Conservation (phyloP, 78 protist species). For the Dictyostelium brefeldianum region DNA sequence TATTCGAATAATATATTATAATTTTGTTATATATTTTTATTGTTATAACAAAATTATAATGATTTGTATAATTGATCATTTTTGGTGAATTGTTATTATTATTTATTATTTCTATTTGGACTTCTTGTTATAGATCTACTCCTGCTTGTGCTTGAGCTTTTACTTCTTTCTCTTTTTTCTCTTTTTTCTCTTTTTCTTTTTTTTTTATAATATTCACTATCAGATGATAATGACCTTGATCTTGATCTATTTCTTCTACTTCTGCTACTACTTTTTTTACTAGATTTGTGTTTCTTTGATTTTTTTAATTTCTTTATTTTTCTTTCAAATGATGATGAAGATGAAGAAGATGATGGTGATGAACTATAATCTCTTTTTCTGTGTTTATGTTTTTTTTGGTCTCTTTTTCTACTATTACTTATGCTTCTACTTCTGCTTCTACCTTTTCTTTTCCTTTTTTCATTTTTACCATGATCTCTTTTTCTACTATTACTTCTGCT, state of each 20-base stretch:
- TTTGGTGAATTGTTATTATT: too few species aligned
- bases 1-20: too few species aligned
- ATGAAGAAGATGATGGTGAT: neutral
- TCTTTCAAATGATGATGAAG: neutral
- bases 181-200: neutral
- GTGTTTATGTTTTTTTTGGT: too few species aligned
- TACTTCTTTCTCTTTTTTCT: too few species aligned
- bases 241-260: neutral
- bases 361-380: neutral
- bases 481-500: conserved; percentile 17
- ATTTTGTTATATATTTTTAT: too few species aligned
- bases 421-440: neutral
- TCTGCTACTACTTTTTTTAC: neutral
- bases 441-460: neutral
- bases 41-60: too few species aligned
- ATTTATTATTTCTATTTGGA: too few species aligned
- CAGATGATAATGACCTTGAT: neutral
- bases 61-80: too few species aligned
- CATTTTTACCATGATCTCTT: neutral
- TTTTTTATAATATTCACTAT: neutral
- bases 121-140: neutral
- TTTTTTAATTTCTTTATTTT: neutral
- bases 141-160: neutral
- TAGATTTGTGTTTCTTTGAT: neutral
- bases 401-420: neutral